Conservation (phyloP, 495 filamentous ascomycete genomes). For the Hypoxylon subgilvum region DNA sequence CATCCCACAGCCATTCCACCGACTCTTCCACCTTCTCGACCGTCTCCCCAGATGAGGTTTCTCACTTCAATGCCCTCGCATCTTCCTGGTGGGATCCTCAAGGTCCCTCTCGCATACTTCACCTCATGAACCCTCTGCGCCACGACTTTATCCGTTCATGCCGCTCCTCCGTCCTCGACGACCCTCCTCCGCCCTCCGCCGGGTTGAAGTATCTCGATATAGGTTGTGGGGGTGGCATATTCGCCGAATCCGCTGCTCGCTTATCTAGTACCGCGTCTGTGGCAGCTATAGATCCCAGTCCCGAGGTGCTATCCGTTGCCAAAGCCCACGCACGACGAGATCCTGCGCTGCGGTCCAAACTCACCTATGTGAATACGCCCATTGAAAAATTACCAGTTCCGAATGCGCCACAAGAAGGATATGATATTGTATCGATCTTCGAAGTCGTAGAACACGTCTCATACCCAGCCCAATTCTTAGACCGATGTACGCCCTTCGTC, state of each 20-base stretch:
- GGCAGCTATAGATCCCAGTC: constrained; percentile 82
- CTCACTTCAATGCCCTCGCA: constrained; percentile 92
- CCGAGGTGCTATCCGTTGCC: constrained; percentile 79
- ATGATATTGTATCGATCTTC: constrained; percentile 84
- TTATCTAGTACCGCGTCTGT: constrained; percentile 68
- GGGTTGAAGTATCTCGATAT: constrained; percentile 81
- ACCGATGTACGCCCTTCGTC: constrained; percentile 70
- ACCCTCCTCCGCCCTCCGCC: constrained; percentile 16
- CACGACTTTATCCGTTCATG: constrained; percentile 87
- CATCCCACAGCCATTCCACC: constrained; percentile 13
- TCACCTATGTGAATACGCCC: constrained; percentile 72
- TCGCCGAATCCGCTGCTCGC: constrained; percentile 90
- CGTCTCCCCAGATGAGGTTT: constrained; percentile 84
- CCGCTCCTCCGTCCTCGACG: constrained; percentile 55
- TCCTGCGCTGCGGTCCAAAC: constrained; percentile 66
- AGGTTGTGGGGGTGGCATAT: constrained; percentile 96
- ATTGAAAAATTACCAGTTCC: constrained; percentile 70
- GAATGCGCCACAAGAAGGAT: constrained; percentile 49
- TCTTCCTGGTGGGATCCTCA: constrained; percentile 97
- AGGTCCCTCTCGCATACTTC: constrained; percentile 87
- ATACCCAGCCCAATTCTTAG: constrained; percentile 71
- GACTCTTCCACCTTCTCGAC: constrained; percentile 57
- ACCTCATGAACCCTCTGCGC: constrained; percentile 97
- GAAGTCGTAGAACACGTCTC: constrained; percentile 94
- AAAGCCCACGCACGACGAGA: constrained; percentile 69